Percentiles rank a stretch among this genome's conserved stretches.
Conservation (phyloP, 192 early-diverging fungal genomes). For the Mortierella claussenii region DNA sequence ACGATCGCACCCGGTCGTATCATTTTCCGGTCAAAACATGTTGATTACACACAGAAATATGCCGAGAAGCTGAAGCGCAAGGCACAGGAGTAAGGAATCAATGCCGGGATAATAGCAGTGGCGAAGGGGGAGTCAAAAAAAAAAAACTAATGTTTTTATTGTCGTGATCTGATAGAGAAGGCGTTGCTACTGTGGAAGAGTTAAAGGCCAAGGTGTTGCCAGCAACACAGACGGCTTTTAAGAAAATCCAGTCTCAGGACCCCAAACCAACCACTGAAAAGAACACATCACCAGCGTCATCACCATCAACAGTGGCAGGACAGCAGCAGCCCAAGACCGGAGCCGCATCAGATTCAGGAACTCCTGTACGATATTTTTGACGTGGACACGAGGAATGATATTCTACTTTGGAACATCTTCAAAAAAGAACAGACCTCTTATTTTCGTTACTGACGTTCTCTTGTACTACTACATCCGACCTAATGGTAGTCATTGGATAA, state of each 20-base stretch:
- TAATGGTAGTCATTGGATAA: constrained; percentile 62
- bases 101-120: background rate
- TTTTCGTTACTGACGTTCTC: background rate
- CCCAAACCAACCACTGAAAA: background rate
- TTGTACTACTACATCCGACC: background rate
- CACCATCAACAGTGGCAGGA: background rate
- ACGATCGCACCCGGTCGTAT: constrained; percentile 15
- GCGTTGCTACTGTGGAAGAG: constrained; percentile 58
- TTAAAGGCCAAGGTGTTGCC: constrained; percentile 47
- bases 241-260: constrained; percentile 27
- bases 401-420: background rate
- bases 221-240: constrained; percentile 23
- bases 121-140: background rate
- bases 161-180: constrained; percentile 50
- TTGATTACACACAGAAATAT: constrained; percentile 73
- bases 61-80: constrained; percentile 66
- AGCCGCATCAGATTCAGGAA: constrained; percentile 5
- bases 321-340: background rate
- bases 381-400: background rate
- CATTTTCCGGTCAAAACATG: constrained; percentile 43
- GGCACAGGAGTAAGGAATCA: constrained; percentile 60
- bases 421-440: constrained; percentile 1
- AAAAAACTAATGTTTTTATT: background rate
- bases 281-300: background rate
- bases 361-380: constrained; percentile 1